Base-by-base conservation (phyloP, 805 yeast genomes). In the Starmerella geochares region DNA sequence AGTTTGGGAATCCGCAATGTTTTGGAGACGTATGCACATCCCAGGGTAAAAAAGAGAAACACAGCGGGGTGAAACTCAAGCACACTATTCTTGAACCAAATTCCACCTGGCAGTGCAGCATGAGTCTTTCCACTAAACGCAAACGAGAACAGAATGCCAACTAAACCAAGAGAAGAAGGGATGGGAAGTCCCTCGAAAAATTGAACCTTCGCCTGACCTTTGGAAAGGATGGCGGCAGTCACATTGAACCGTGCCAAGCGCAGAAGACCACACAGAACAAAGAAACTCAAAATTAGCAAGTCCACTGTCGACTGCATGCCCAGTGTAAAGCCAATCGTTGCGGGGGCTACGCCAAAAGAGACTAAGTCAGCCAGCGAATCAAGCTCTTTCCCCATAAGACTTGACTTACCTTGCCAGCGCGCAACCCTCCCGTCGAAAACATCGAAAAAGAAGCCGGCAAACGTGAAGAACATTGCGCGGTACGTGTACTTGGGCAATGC, bases 341-440 rank as follows among this genome's bases (percentile, higher is more conserved):
- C 95, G 2, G 98, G 98, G 1, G 95, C 88, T 29, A 90, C 95
- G 54, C 96, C 94, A 65, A 92, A 92, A 11, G 95, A 85, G 32
- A 90, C 77, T 61, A 92, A 77, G 68, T 92, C 98, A 20, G 98
- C 98, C 60, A 92, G 75, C 1, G 96, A 88, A 65, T 92, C 98
- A 61, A 92, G 77, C 69, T 92, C 98, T 68, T 92, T 97, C 53
- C 98, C 98, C 84, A 92, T 85, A 49, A 92, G 74, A 11, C 94
- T 82, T 2, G 94, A 78, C 70, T 88, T 86, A 65, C 87, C 83
- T 69, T 96, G 78, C 70, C 92, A 76, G 62, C 98, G 77, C 3
- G 98, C 98, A 7, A 90, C 98, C 60, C 94, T 79, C 31, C 98
- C 98, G 65, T 92, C 98, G 65, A 92, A 84, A 65, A 92, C 87